Evolutionary conservation across 305 asterid genomes (phyloP), one percentile per base, ranked within the genome.

Genomic region (Solanum hybrid): DNA sequence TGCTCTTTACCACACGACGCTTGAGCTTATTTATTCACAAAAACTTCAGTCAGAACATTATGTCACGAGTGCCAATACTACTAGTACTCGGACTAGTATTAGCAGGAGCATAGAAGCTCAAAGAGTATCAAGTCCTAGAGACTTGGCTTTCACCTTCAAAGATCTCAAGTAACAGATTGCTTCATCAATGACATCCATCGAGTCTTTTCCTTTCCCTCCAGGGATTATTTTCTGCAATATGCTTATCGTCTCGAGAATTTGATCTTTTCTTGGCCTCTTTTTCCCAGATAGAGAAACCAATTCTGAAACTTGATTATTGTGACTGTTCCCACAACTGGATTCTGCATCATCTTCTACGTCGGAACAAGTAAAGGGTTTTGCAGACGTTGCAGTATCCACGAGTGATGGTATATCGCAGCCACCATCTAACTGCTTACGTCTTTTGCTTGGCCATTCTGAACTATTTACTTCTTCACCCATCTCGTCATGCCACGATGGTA

Each of bases 121-220:
- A 11, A 92, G 91, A n/a, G 93, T 11, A 89, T 92, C 94, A 26
- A 97, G 94, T 76, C 97, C 98, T 69, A 96, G 90, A 34, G 95
- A 93, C 94, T 90, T 91, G 89, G 95, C 98, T 92, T 96, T 89
- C 81, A 75, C 94, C 94, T 94, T 96, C 93, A 97, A 91, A 39
- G 95, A 90, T 89, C 93, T 95, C 95, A 97, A 93, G 94, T 93
- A 97, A 40, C 80, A 89, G 29, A 97, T 95, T 6, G 99, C 98
- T 91, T 95, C 96, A 51, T 97, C 99, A 51, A 97, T 94, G 86
- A 96, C 98, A 39, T 86, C 93, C 61, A 92, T 57, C 0, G 97
- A 92, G 28, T 94, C 95, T 91, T 95, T 96, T 82, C 95, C 98
- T 69, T 93, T 33, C 67, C 90, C 94, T 75, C 92, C 92, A 5